Conservation (phyloP, 2,329 filamentous ascomycete species). For the Dactylellina leptospora region DNA sequence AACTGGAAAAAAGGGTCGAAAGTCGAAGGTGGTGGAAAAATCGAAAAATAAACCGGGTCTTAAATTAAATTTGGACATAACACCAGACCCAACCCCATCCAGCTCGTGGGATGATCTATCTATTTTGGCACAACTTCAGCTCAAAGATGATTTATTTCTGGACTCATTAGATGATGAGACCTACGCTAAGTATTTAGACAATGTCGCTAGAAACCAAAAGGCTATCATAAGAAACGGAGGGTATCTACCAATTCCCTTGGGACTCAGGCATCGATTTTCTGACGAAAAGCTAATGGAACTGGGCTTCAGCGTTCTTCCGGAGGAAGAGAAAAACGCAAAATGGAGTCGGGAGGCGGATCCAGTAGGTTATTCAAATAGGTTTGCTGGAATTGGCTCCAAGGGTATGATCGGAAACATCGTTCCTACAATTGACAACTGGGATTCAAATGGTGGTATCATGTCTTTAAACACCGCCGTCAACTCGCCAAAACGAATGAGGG, state of each 20-base stretch:
- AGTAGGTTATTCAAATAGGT: background rate
- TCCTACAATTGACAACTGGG: conserved; percentile 12
- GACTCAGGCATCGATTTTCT: background rate
- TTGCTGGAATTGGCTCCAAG: conserved; percentile 17
- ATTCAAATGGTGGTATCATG: conserved; percentile 11
- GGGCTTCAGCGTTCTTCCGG: background rate
- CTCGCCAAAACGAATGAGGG: conserved; percentile 2
- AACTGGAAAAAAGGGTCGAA: too few species aligned
- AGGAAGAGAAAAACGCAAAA: conserved; percentile 6
- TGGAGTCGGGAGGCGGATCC: background rate
- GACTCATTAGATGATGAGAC: background rate
- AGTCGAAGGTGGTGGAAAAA: too few species aligned
- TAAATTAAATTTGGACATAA: background rate
- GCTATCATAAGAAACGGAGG: background rate
- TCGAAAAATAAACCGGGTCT: background rate
- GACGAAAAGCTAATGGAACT: background rate
- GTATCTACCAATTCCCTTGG: conserved; percentile 25
- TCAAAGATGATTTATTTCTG: conserved; percentile 1
- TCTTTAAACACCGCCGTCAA: conserved; percentile 10
- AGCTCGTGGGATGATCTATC: background rate
- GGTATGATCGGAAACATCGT: background rate
- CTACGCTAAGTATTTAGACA: background rate
- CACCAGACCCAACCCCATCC: background rate
- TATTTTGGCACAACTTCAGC: background rate
- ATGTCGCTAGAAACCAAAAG: background rate